Base-by-base conservation (phyloP, 2,329 filamentous ascomycete species). In the Penicillium oxalicum region DNA sequence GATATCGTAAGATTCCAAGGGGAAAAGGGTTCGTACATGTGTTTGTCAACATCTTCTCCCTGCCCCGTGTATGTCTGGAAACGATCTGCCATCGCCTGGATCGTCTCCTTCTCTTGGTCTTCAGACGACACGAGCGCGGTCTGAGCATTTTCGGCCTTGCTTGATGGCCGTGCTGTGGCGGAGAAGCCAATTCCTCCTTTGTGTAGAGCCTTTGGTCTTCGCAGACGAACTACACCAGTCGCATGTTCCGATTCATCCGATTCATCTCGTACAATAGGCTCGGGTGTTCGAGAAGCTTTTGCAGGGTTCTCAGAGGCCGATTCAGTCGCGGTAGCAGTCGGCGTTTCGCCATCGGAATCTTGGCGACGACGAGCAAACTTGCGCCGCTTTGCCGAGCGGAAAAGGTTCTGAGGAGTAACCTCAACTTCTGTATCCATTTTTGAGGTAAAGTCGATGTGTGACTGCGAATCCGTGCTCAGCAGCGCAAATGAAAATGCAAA, bases 31-130 rank as follows among this genome's bases (percentile, higher is more conserved):
- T 74, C 80, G 76, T 77, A 84, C 81, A 84, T 82, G 66, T 84
- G 80, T 64, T 75, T 79, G 61, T 84, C 79, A 34, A 75, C 73
- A 48, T 82, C 79, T 13, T 76, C 74, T 3, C 76, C 73, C 55
- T 80, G 77, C 1, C 80, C 81, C 0, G 79, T 82, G 58, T 81
- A 77, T 45, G 73, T 74, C 11, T 79, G 75, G 56, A 84, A 84
- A 29, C 80, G 75, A 45, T 75, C 72, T 40, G 65, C 65, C 50
- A 75, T 74, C 6, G 69, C 67, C 43, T 67, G 68, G 35, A 73
- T 48, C 33, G 58, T 63, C 42, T 70, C 62, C 32, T 61, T 57
- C 12, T 69, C 69, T 5, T 55, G 40, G 7, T 72, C 64, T 25
- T 65, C 65, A 11, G 64, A 59, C 13, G 61, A 51, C 18, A 48